These are phyloP conservation scores for Sicyos edulis DNA, from an alignment of 306 rosid species.

Conservation along the genomic window DNA sequence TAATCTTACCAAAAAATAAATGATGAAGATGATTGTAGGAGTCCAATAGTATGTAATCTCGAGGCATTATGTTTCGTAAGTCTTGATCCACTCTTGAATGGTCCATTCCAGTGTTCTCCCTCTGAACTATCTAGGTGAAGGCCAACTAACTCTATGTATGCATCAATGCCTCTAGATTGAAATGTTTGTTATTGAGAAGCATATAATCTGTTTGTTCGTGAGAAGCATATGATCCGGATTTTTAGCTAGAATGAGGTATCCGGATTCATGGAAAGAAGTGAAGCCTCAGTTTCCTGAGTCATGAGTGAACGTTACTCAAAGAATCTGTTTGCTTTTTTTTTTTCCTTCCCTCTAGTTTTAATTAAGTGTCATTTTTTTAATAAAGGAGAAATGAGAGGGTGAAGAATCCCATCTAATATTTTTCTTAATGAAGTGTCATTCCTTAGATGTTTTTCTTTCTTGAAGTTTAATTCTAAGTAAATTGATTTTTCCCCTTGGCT, in stretches of 20 bases:
- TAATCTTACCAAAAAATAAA: neutral
- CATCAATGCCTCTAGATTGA: neutral
- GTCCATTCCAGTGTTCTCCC: neutral
- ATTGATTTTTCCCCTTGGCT: neutral
- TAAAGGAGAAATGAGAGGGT: no score
- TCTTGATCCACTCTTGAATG: neutral
- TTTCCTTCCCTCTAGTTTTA: neutral
- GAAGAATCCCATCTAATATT: no score
- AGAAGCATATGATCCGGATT: neutral
- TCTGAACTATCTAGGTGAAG: neutral
- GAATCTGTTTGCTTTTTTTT: neutral
- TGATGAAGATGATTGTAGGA: neutral
- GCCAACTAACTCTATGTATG: neutral
- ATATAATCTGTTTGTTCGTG: neutral
- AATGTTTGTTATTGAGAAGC: neutral
- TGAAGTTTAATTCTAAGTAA: conserved; percentile 6
- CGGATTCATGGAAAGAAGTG: neutral
- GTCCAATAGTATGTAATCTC: neutral
- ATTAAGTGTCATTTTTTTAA: no score
- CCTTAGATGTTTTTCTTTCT: neutral
- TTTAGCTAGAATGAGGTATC: neutral
- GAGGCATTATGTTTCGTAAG: neutral
- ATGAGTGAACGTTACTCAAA: neutral
- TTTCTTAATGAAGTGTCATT: neutral
- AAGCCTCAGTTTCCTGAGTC: neutral